Evolutionary conservation across 225 moss, liverwort and hornwort genomes (phyloP), one percentile per base, ranked within the genome.

Genomic region (Rhytidiadelphus loreus): DNA sequence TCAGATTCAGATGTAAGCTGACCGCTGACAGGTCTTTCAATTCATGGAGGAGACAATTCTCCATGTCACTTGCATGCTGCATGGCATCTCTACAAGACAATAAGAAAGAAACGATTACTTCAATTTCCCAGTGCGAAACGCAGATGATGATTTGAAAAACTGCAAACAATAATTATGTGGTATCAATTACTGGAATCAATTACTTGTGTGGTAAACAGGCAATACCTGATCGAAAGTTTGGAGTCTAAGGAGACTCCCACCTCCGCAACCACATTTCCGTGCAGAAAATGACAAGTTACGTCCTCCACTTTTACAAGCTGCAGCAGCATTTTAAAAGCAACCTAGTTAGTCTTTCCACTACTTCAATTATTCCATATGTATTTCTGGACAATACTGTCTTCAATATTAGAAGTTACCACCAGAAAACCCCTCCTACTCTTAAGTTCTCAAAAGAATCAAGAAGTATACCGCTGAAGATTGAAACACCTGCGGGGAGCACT

Each of bases 211-310:
- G 75, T 20, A 13, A 77, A 69, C 68, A 14, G 59, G 58, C 41
- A 66, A 84, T 91, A 98, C 98, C 96, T 97, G 90, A 98, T 94
- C 55, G 95, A 94, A 61, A 96, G 94, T 28, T 93, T 93, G 71
- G 92, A 91, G 74, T 95, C 93, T 93, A 98, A 95, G 46, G 92
- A 93, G 60, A 98, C 92, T 86, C 95, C 97, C 91, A 98, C 96
- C 91, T 98, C 96, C 78, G 97, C 94, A 81, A 96, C 93, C 71
- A 97, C 96, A 88, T 93, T 94, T 79, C 97, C 97, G 87, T 92
- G 95, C 84, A 97, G 89, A 86, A 96, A 98, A 90, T 98, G 98
- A 72, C 96, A 96, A 23, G 97, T 98, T 30, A 98, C 93, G 62
- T 96, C 95, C 85, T 87, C 88, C 88, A 97, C 89, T 63, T 80